A percentile compares a stretch with the other conserved stretches of the same genome.
These are phyloP conservation scores for Tephrocybe sp. DNA, from an alignment of 768 basidiomycete genomes.

Conservation along the genomic window DNA sequence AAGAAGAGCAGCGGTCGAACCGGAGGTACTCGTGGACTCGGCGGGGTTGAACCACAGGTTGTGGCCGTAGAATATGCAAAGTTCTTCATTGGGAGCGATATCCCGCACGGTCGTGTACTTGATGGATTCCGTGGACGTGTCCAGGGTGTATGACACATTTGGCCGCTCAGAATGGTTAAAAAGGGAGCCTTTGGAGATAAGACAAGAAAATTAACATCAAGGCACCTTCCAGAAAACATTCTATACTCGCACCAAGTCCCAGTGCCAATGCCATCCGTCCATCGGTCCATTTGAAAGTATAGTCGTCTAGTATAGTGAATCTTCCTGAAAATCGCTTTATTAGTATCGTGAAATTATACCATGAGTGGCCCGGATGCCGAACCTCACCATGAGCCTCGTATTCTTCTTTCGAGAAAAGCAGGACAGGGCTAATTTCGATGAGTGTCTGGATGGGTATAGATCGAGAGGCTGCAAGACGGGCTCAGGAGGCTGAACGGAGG, in stretches of 20 bases:
- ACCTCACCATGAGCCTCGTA: constrained; percentile 58
- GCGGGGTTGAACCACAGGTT: constrained; percentile 62
- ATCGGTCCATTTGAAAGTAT: constrained; percentile 75
- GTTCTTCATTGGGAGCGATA: constrained; percentile 64
- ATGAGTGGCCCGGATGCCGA: no score
- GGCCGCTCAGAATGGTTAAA: constrained; percentile 77
- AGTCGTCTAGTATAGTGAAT: constrained; percentile 69
- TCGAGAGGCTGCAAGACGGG: constrained; percentile 39
- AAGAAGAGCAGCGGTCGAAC: not conserved
- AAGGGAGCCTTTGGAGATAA: constrained; percentile 62
- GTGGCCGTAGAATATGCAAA: constrained; percentile 78
- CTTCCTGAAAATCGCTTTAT: constrained; percentile 32
- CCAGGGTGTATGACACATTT: constrained; percentile 67
- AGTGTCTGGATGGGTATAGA: constrained; percentile 59
- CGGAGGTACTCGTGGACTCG: constrained; percentile 13
- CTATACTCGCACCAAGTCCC: constrained; percentile 57
- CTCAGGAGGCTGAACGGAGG: not conserved
- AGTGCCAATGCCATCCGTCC: constrained; percentile 77
- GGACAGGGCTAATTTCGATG: constrained; percentile 84
- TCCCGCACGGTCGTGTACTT: constrained; percentile 56
- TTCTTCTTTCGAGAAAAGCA: constrained; percentile 72
- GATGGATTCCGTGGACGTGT: constrained; percentile 56
- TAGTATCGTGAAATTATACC: no score
- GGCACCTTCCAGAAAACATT: not conserved
- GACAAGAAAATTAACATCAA: not conserved